Evolutionary conservation across 345 rosid genomes (phyloP), one percentile per base, ranked within the genome.

Genomic region (Xanthoceras sorbifolium): DNA sequence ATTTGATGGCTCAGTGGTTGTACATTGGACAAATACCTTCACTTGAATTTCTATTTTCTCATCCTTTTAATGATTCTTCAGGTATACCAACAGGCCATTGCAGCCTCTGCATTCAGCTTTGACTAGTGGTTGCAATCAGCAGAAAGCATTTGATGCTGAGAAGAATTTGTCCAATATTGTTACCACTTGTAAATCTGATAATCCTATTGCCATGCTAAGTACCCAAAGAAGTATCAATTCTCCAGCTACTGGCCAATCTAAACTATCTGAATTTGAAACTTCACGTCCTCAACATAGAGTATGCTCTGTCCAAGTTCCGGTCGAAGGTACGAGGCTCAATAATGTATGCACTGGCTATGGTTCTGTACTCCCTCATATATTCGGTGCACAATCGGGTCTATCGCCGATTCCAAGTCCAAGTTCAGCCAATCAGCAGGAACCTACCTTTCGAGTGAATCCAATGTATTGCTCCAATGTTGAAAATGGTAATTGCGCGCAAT

Each of bases 371-470:
- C 84, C 90, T 76, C 83, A 82, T 73, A 65, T 75, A 11, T 70
- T 77, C 44, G 50, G 73, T 75, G 67, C 80, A 18, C 88, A 79
- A 74, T 77, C 91, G 50, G 82, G 78, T 75, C 73, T 76, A 74
- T 83, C 94, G 71, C 77, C 79, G 59, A 67, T 75, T 22, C 87
- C 83, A 57, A 87, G 90, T 73, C 92, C 89, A 57, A 86, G 87
- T 75, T 85, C 94, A 9, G 83, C 85, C 71, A 86, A 85, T 82
- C 92, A 83, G 61, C 88, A 69, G 29, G 97, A 93, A 65, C 75
- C 88, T 67, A 64, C 77, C 70, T 74, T 84, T 65, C 76, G 60
- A 64, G 86, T 71, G 72, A 87, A 89, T 77, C 84, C 82, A 26
- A 83, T 74, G 74, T 72, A 20, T 44, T 80, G 69, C 67, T 82